Evolutionary conservation across 768 basidiomycete genomes (phyloP).

Genomic region (Rhodocollybia butyracea): DNA sequence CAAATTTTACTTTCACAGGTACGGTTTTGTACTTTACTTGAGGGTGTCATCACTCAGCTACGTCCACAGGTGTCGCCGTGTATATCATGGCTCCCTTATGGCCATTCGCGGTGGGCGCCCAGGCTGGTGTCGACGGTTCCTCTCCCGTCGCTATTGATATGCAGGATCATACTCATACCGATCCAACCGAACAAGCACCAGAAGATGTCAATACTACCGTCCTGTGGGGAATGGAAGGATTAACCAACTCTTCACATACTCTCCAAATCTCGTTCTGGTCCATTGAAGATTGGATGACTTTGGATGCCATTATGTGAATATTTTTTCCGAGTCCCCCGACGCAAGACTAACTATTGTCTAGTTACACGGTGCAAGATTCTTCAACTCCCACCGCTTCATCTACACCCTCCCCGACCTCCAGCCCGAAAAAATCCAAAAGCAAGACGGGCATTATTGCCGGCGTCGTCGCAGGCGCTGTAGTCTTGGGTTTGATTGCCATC

Average conservation of each 20-base stretch:
- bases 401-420: no score
- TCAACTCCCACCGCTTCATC: not conserved
- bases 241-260: conserved; percentile 2
- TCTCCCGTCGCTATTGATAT: not conserved
- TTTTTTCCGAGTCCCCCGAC: not conserved
- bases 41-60: no score
- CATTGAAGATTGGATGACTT: not conserved
- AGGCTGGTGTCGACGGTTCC: not conserved
- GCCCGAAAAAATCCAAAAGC: no score
- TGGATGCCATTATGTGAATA: conserved; percentile 7
- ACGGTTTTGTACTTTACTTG: no score
- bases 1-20: conserved; percentile 43
- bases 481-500: not conserved
- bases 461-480: not conserved
- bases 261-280: not conserved
- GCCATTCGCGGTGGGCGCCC: conserved; percentile 35
- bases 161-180: not conserved
- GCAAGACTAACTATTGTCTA: not conserved
- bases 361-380: no score
- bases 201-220: not conserved
- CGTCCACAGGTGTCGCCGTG: conserved; percentile 41
- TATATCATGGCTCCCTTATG: conserved; percentile 42
- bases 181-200: not conserved
- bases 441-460: not conserved
- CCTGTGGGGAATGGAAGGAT: not conserved